A percentile compares a stretch with the other conserved stretches of the same genome.
These are phyloP conservation scores for Tulasnella sp. DNA, from an alignment of 768 basidiomycete species.

Conservation along the genomic window DNA sequence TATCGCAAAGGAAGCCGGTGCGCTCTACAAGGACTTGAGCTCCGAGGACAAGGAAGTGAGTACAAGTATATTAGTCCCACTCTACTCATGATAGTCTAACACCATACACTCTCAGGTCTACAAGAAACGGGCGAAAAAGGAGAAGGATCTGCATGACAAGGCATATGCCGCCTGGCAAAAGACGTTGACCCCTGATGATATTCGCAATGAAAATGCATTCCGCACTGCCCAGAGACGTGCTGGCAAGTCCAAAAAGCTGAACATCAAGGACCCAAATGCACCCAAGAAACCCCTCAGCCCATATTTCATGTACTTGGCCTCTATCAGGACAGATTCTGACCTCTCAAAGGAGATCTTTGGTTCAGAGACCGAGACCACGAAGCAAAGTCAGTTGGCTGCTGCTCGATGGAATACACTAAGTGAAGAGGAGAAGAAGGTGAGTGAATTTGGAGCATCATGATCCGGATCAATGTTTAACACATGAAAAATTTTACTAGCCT, in stretches of 20 bases:
- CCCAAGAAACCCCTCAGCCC: conserved; percentile 92
- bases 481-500: conserved; percentile 38
- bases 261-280: conserved; percentile 93
- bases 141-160: conserved; percentile 74
- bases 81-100: neutral
- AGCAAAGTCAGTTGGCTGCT: conserved; percentile 86
- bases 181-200: conserved; percentile 82
- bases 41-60: conserved; percentile 73
- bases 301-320: conserved; percentile 90
- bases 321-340: conserved; percentile 64
- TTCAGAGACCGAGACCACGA: conserved; percentile 84
- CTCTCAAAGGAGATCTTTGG: conserved; percentile 75
- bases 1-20: conserved; percentile 87
- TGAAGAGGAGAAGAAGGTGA: conserved; percentile 83
- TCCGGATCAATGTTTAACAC: neutral
- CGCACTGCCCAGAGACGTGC: conserved; percentile 86
- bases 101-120: conserved; percentile 44
- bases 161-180: conserved; percentile 77
- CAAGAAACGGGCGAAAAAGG: conserved; percentile 66
- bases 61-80: conserved; percentile 1
- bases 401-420: conserved; percentile 89
- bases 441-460: conserved; percentile 18
- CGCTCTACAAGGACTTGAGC: conserved; percentile 69
- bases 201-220: conserved; percentile 85
- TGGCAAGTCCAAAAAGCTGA: conserved; percentile 83